Base-by-base conservation (phyloP, 139 green algal species). In the Diplosphaera chodatii region DNA sequence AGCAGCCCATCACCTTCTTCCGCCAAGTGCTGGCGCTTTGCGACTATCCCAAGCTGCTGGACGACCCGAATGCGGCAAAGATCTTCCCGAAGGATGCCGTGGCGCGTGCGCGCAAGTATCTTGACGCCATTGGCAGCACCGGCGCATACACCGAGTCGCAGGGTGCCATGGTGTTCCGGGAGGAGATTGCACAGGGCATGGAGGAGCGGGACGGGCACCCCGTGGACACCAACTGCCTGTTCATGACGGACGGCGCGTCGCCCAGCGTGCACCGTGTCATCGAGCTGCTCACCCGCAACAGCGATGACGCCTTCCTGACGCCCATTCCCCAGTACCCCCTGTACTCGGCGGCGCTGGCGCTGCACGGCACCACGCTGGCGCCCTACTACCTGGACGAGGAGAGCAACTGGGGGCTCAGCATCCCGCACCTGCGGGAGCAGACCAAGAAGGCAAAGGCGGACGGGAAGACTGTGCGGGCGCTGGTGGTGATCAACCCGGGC, bases 401-500 rank as follows among this genome's bases (percentile, higher is more conserved):
- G 1, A 69, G 77, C 25, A 85, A 80, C 25, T 98, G 94, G 94
- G 78, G 75, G 21, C 74, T 96, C 31, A 74, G 89, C 64, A 64
- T 91, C 33, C 69, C 72, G 0, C 37, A 92, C 27, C 66, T 98
- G 48, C 59, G 83, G 66, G 29, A 63, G 63, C 48, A 82, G 48
- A 27, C 86, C 20, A 32, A 71, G 27, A 68, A 81, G 55, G 75
- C 78, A 13, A 32, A 63, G 25, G 69, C 66, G 25, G 70, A 83
- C 55, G 85, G 83, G 5, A 77, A 76, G 69, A 72, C 33, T 55
- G 79, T 89, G 32, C 77, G 92, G 4, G 90, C 78, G 28, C 63
- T 98, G 67, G 92, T 95, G 55, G 85, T 98, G 3, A 98, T 98
- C 79, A 98, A 98, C 78, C 94, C 94, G 0, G 94, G 94, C 72